A percentile compares a stretch with the other conserved stretches of the same genome.
Evolutionary conservation across 192 early-diverging fungal species (phyloP).

Genomic region (Obelidium mucronatum): DNA sequence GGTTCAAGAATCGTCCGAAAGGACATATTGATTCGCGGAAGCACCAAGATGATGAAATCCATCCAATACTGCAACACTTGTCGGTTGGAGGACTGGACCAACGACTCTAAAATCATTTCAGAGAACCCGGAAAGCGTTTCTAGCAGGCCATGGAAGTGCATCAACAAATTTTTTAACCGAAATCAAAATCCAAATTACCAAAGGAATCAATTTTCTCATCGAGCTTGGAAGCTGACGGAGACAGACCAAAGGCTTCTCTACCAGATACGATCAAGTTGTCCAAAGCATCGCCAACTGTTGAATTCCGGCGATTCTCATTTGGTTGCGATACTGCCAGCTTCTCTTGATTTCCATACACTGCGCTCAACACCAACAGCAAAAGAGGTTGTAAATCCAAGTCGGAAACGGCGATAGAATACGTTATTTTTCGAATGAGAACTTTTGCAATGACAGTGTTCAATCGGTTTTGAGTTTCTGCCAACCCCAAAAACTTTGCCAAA

Average conservation of each 20-base stretch:
- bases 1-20: constrained; percentile 72
- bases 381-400: constrained; percentile 16
- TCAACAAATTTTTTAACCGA: background rate
- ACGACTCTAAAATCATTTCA: constrained; percentile 65
- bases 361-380: constrained; percentile 8
- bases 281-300: constrained; percentile 20
- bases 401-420: constrained; percentile 1
- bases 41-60: constrained; percentile 70
- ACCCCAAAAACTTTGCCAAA: constrained; percentile 1
- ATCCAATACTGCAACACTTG: constrained; percentile 78
- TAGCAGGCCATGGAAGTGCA: constrained; percentile 14
- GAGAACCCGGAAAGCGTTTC: constrained; percentile 60
- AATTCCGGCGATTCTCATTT: background rate
- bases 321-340: background rate
- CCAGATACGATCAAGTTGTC: constrained; percentile 29
- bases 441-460: background rate
- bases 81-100: constrained; percentile 67
- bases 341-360: constrained; percentile 22
- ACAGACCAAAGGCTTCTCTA: constrained; percentile 24
- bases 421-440: constrained; percentile 4
- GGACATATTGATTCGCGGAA: constrained; percentile 66
- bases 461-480: background rate
- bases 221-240: constrained; percentile 11
- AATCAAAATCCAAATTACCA: background rate
- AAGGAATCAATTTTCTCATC: constrained; percentile 17